Evolutionary conservation across 2,329 filamentous ascomycete genomes (phyloP).

Genomic region (Scytalidium sp.): DNA sequence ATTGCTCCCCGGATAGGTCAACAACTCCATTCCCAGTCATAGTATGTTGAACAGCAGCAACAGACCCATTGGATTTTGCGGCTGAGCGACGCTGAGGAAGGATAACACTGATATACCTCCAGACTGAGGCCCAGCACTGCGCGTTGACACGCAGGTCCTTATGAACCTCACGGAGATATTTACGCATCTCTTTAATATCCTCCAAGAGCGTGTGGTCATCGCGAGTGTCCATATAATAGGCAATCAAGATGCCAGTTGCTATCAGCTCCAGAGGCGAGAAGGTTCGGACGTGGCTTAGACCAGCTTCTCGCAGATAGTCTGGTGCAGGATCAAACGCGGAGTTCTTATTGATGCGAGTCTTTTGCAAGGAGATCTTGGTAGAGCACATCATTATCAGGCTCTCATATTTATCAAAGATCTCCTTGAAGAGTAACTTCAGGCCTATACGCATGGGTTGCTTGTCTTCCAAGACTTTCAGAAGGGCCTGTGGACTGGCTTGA

Average conservation of each 20-base stretch:
- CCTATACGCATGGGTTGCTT: constrained; percentile 21
- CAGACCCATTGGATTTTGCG: not conserved
- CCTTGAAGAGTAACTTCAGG: constrained; percentile 25
- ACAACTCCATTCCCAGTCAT: not conserved
- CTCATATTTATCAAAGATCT: constrained; percentile 30
- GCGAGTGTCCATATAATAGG: constrained; percentile 24
- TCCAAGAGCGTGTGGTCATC: constrained; percentile 25
- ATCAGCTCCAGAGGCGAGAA: constrained; percentile 33
- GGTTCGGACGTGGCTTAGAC: constrained; percentile 26
- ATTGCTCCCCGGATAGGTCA: not conserved
- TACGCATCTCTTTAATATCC: constrained; percentile 29
- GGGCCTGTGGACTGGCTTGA: constrained; percentile 24
- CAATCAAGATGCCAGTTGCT: constrained; percentile 28
- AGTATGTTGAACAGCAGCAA: not conserved
- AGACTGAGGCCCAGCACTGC: constrained; percentile 28
- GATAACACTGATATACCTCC: constrained; percentile 25
- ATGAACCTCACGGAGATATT: constrained; percentile 24
- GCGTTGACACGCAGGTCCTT: constrained; percentile 32
- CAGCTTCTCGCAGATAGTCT: constrained; percentile 18
- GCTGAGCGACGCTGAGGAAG: constrained; percentile 1
- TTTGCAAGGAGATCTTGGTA: constrained; percentile 15
- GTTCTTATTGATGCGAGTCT: constrained; percentile 20
- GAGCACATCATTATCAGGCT: constrained; percentile 26
- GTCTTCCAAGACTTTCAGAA: constrained; percentile 28
- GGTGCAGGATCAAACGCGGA: constrained; percentile 27